A percentile compares a stretch with the other conserved stretches of the same genome.
phyloP scores from a whole-genome alignment of 305 asterid genomes.

The Rubia peregrina region DNA sequence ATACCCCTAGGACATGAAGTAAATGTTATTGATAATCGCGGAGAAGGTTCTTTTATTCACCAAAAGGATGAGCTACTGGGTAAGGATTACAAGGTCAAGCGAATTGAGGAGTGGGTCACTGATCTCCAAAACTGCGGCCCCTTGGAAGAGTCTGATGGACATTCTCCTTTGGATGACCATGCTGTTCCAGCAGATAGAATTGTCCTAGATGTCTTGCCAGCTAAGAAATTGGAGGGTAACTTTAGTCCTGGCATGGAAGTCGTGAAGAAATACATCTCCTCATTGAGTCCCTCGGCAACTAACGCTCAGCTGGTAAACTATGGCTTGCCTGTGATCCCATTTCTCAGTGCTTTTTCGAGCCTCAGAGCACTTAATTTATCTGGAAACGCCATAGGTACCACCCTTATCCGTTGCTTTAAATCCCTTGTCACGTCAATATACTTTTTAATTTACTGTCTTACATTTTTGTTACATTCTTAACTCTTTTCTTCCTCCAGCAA shows the following conservation, averaged over 20 bases:
- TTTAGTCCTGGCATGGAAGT: slow-evolving; percentile 63
- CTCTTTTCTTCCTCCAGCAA: slow-evolving; percentile 37
- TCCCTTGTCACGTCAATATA: background rate
- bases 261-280: slow-evolving; percentile 74
- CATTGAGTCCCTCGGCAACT: slow-evolving; percentile 59
- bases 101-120: slow-evolving; percentile 85
- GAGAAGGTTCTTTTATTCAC: slow-evolving; percentile 35
- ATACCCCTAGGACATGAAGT: slow-evolving; percentile 56
- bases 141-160: slow-evolving; percentile 45
- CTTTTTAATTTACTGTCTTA: background rate
- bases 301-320: slow-evolving; percentile 83
- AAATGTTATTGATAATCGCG: slow-evolving; percentile 25
- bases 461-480: background rate
- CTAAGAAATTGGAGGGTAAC: slow-evolving; percentile 43
- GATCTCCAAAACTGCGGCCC: slow-evolving; percentile 66
- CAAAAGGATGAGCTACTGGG: slow-evolving; percentile 45
- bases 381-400: slow-evolving; percentile 78
- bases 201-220: slow-evolving; percentile 29
- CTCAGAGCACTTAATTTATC: slow-evolving; percentile 77
- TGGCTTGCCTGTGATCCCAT: slow-evolving; percentile 80
- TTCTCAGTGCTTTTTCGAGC: slow-evolving; percentile 70
- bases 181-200: slow-evolving; percentile 24
- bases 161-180: slow-evolving; percentile 28
- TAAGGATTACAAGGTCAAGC: slow-evolving; percentile 58
- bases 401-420: slow-evolving; percentile 7